Conservation (phyloP, 108 stramenopile species). For the Nitzschia sp. region DNA sequence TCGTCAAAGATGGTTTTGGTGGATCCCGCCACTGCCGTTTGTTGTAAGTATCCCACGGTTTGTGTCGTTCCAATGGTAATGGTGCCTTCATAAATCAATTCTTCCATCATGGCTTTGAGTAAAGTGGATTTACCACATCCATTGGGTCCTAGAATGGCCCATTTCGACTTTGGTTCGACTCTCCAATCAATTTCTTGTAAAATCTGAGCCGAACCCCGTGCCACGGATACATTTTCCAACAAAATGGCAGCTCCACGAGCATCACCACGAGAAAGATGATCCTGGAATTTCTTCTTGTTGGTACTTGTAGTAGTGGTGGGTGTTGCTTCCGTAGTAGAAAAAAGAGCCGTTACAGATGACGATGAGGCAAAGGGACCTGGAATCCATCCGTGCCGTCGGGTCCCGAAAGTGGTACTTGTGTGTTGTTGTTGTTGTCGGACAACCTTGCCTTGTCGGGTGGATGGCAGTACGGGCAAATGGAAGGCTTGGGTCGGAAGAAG, state of each 20-base stretch:
- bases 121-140: conserved; percentile 58
- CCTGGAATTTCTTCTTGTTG: not conserved
- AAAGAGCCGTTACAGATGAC: too few species aligned
- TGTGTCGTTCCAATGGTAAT: conserved; percentile 32
- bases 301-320: not conserved
- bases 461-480: too few species aligned
- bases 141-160: conserved; percentile 44
- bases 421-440: too few species aligned
- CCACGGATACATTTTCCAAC: conserved; percentile 67
- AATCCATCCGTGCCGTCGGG: too few species aligned
- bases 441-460: too few species aligned
- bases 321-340: too few species aligned
- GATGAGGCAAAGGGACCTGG: too few species aligned
- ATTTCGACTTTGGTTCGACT: conserved; percentile 72
- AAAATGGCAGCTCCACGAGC: conserved; percentile 78
- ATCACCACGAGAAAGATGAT: conserved; percentile 50
- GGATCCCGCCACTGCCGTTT: conserved; percentile 86
- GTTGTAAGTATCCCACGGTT: conserved; percentile 76
- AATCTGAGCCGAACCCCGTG: conserved; percentile 57
- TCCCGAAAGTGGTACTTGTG: too few species aligned
- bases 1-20: conserved; percentile 86
- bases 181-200: conserved; percentile 67
- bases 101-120: conserved; percentile 83
- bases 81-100: conserved; percentile 24
- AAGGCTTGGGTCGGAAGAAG: too few species aligned